These are phyloP conservation scores for Hydrangea macrophylla DNA, from an alignment of 148 eudicot genomes.

Conservation along the genomic window DNA sequence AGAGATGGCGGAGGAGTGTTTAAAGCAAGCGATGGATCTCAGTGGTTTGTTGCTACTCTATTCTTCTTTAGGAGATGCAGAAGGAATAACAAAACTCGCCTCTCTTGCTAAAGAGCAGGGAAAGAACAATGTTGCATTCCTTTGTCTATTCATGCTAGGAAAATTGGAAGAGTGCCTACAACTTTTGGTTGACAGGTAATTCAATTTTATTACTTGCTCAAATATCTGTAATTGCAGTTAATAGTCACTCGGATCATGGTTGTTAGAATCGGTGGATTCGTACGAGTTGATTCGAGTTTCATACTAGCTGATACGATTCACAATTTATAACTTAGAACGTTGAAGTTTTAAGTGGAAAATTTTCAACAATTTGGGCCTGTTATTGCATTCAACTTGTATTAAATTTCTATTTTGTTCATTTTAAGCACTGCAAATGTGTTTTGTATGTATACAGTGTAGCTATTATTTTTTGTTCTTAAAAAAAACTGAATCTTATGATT, in stretches of 20 bases:
- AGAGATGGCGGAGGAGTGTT: constrained; percentile 87
- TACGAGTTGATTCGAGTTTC: no score
- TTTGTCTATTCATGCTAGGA: constrained; percentile 79
- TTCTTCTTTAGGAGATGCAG: constrained; percentile 89
- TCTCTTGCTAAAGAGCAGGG: constrained; percentile 76
- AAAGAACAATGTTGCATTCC: constrained; percentile 85
- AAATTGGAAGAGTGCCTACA: constrained; percentile 87
- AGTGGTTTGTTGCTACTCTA: constrained; percentile 89
- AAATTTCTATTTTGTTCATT: background rate
- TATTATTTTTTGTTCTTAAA: no score
- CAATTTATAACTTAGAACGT: no score
- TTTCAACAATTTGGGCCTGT: no score
- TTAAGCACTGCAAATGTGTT: background rate
- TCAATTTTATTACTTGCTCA: background rate
- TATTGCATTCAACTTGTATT: no score
- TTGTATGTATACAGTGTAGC: no score
- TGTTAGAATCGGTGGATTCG: no score
- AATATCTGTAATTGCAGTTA: background rate
- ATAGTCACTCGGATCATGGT: background rate
- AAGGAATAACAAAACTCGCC: constrained; percentile 71
- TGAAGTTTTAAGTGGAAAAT: no score
- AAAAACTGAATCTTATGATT: no score
- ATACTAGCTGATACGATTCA: no score
- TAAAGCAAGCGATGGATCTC: constrained; percentile 75
- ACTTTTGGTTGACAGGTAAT: constrained; percentile 78